Evolutionary conservation across 169 alveolate genomes (phyloP).

Genomic region (Babesia gibsoni): DNA sequence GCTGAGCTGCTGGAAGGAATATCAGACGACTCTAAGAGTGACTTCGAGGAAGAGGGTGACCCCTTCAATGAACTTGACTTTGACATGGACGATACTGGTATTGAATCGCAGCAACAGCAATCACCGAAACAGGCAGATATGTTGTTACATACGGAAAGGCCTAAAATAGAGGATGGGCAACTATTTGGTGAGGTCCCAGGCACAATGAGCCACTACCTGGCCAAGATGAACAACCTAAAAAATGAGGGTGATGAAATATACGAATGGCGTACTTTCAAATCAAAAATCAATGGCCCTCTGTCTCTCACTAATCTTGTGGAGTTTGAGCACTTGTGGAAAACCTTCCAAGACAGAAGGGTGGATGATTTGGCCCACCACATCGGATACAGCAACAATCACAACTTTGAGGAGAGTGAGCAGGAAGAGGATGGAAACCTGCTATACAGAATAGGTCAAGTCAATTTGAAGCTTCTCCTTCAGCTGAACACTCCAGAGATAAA

Average conservation of each 20-base stretch:
- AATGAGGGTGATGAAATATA: slow-evolving; percentile 23
- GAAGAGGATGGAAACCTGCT: slow-evolving; percentile 11
- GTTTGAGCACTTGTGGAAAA: slow-evolving; percentile 47
- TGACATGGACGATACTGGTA: slow-evolving; percentile 10
- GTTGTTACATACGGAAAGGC: background rate
- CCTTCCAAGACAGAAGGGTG: slow-evolving; percentile 25
- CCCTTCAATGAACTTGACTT: slow-evolving; percentile 51
- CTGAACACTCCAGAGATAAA: slow-evolving; percentile 26
- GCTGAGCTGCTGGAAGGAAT: slow-evolving; percentile 25
- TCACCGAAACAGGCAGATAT: background rate
- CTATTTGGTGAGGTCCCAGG: slow-evolving; percentile 48
- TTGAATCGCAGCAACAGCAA: background rate
- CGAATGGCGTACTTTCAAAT: slow-evolving; percentile 50
- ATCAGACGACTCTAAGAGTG: slow-evolving; percentile 3
- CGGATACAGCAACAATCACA: background rate
- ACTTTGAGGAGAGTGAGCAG: background rate
- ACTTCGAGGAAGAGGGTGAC: slow-evolving; percentile 9
- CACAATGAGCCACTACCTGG: slow-evolving; percentile 23
- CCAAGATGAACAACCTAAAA: background rate
- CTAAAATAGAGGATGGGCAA: slow-evolving; percentile 8
- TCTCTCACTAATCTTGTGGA: slow-evolving; percentile 43
- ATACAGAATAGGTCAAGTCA: slow-evolving; percentile 43
- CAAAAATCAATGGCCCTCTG: background rate
- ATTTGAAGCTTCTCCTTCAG: slow-evolving; percentile 31
- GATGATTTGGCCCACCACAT: slow-evolving; percentile 1